phyloP scores from a whole-genome alignment of 805 yeast genomes.

The Ogataea zsoltii region DNA sequence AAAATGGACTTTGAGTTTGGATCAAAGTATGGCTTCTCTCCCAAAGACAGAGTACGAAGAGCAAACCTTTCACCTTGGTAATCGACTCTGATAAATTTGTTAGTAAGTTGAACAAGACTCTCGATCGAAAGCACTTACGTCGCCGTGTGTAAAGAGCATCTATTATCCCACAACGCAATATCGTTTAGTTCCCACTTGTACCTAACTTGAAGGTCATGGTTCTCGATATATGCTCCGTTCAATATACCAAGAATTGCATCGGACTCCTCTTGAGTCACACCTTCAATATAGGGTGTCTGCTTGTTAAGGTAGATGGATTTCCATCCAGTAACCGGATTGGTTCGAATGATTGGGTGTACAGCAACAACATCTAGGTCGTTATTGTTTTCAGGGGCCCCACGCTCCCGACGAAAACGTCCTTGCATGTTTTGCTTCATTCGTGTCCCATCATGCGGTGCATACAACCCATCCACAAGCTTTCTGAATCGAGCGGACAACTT shows the following conservation, averaged over 20 bases:
- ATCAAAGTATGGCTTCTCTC: background rate
- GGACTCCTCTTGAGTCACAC: background rate
- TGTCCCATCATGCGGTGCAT: background rate
- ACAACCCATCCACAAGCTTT: background rate
- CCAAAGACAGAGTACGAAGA: background rate
- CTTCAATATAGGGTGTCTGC: background rate
- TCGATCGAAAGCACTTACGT: background rate
- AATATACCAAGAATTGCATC: background rate
- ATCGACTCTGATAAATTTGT: background rate
- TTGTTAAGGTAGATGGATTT: background rate
- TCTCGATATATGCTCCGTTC: background rate
- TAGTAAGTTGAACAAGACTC: background rate
- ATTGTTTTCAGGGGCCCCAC: background rate
- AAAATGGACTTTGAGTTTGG: background rate
- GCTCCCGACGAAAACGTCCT: background rate
- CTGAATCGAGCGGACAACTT: background rate
- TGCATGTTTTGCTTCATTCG: background rate
- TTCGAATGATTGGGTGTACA: background rate
- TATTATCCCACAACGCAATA: background rate
- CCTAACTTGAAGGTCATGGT: background rate
- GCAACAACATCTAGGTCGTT: background rate
- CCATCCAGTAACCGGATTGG: background rate
- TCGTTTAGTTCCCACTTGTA: background rate
- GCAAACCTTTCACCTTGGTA: background rate
- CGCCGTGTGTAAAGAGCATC: background rate